Evolutionary conservation across 306 rosid species (phyloP).

Genomic region (Ormosia semicastrata): DNA sequence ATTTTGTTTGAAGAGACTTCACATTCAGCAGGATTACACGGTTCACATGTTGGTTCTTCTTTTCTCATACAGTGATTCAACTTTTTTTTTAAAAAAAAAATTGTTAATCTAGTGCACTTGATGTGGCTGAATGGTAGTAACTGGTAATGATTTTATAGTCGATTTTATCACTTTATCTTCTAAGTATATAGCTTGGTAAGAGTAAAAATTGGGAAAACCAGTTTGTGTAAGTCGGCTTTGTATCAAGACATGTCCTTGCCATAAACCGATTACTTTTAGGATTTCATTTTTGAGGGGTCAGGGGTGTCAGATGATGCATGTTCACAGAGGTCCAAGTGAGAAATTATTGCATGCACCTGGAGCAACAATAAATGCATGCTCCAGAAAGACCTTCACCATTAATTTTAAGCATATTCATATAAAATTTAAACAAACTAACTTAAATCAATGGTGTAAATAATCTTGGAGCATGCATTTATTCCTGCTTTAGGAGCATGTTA

Average conservation of each 20-base stretch:
- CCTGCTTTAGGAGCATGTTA: too few species aligned
- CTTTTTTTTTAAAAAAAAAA: not conserved
- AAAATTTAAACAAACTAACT: too few species aligned
- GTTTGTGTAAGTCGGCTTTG: not conserved
- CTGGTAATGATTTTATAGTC: not conserved
- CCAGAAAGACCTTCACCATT: too few species aligned
- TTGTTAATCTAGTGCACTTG: slow-evolving; percentile 6
- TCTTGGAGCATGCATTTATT: too few species aligned
- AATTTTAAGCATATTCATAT: too few species aligned
- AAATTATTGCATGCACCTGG: too few species aligned
- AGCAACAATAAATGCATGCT: too few species aligned
- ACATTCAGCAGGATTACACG: slow-evolving; percentile 39
- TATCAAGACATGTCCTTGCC: slow-evolving; percentile 8
- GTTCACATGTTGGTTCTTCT: slow-evolving; percentile 52
- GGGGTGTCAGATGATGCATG: not conserved
- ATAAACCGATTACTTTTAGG: not conserved
- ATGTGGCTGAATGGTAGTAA: slow-evolving; percentile 5
- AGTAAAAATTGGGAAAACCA: not conserved
- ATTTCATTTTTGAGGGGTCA: not conserved
- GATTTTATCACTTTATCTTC: not conserved
- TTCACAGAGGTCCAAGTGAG: not conserved
- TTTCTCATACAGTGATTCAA: not conserved
- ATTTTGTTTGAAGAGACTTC: slow-evolving; percentile 58
- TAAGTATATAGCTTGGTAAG: not conserved
- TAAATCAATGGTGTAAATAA: too few species aligned